Conservation (phyloP, 179 eudicot species). For the Silene coronaria region DNA sequence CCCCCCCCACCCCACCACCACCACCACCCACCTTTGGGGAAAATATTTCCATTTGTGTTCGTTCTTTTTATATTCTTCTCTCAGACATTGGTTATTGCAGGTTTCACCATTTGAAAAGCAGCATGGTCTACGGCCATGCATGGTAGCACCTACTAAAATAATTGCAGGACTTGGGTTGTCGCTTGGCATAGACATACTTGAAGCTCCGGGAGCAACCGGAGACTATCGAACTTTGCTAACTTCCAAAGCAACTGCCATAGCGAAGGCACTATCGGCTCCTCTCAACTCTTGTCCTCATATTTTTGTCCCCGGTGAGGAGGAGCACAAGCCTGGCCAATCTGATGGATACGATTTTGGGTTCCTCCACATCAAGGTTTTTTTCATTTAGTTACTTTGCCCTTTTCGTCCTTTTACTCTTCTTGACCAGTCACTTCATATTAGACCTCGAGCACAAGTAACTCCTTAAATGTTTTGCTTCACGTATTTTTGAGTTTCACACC, state of each 20-base stretch:
- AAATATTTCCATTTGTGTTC: neutral
- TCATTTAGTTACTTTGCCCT: neutral
- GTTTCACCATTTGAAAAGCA: slow-evolving; percentile 68
- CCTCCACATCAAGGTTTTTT: slow-evolving; percentile 84
- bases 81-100: slow-evolving; percentile 33
- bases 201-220: slow-evolving; percentile 98
- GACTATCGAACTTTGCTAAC: slow-evolving; percentile 87
- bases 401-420: neutral
- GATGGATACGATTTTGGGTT: slow-evolving; percentile 96
- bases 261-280: slow-evolving; percentile 84
- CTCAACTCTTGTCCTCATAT: slow-evolving; percentile 55
- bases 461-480: neutral
- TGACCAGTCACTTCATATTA: neutral
- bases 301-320: slow-evolving; percentile 88
- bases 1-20: no score
- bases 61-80: neutral
- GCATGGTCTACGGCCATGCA: slow-evolving; percentile 85
- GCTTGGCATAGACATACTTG: slow-evolving; percentile 91
- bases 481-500: neutral
- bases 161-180: slow-evolving; percentile 95
- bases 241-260: slow-evolving; percentile 85
- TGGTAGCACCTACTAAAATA: slow-evolving; percentile 98
- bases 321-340: slow-evolving; percentile 68
- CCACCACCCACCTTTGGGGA: no score
- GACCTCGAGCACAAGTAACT: neutral